Percentiles rank a stretch among this genome's conserved stretches.
Conservation (phyloP, 768 basidiomycete genomes). For the Rhizopogon vulgaris region DNA sequence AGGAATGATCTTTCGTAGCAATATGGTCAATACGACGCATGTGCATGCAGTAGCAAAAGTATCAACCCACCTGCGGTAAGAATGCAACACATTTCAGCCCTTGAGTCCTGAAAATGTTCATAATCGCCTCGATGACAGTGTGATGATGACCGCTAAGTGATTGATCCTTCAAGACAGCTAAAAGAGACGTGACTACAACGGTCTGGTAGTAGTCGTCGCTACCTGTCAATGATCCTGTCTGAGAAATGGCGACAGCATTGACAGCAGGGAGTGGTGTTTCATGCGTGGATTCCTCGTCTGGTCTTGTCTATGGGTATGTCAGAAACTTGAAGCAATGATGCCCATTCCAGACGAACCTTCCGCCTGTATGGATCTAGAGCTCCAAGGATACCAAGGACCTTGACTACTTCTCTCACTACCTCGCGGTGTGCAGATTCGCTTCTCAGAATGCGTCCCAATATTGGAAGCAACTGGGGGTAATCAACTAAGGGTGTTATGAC, state of each 20-base stretch:
- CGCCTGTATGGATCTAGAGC: slow-evolving; percentile 94
- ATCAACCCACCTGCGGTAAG: slow-evolving; percentile 69
- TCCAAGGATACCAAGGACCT: slow-evolving; percentile 92
- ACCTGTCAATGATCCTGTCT: slow-evolving; percentile 51
- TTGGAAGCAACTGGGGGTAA: slow-evolving; percentile 82
- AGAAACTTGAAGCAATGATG: background rate
- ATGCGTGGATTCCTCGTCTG: slow-evolving; percentile 55
- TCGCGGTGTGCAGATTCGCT: slow-evolving; percentile 84
- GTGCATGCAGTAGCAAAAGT: slow-evolving; percentile 5
- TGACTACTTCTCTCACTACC: slow-evolving; percentile 89
- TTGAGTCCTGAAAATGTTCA: slow-evolving; percentile 98
- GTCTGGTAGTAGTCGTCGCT: slow-evolving; percentile 98
- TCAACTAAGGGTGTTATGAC: slow-evolving; percentile 89
- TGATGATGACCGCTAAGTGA: slow-evolving; percentile 84
- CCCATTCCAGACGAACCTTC: slow-evolving; percentile 51
- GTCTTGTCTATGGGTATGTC: slow-evolving; percentile 38
- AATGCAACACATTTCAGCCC: slow-evolving; percentile 95
- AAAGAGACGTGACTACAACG: slow-evolving; percentile 83
- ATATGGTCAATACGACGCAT: background rate
- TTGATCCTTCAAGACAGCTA: slow-evolving; percentile 84
- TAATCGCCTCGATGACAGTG: slow-evolving; percentile 93
- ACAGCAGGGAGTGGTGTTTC: slow-evolving; percentile 58
- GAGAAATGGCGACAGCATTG: slow-evolving; percentile 64
- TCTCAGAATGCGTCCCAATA: slow-evolving; percentile 78
- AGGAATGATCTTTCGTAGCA: slow-evolving; percentile 69